phyloP scores from a whole-genome alignment of 208 protist genomes.

The Leptomonas pyrrhocoris region DNA sequence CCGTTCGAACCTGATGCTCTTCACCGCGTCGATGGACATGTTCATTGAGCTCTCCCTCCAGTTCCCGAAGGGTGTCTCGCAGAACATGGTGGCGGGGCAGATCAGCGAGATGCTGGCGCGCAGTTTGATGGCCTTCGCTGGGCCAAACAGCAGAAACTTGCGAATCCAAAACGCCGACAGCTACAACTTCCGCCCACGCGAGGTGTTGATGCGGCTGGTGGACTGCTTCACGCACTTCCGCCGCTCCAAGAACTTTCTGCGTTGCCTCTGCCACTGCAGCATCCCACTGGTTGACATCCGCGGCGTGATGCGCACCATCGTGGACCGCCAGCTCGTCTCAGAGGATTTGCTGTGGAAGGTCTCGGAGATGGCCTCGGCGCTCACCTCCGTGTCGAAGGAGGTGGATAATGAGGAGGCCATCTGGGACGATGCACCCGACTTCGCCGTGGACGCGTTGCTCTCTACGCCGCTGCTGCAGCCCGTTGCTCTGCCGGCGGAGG shows the following conservation, averaged over 20 bases:
- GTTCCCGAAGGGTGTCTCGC: slow-evolving; percentile 81
- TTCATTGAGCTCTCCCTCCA: slow-evolving; percentile 83
- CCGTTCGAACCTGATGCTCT: slow-evolving; percentile 71
- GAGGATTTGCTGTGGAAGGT: slow-evolving; percentile 69
- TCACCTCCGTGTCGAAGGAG: slow-evolving; percentile 53
- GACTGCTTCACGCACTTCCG: slow-evolving; percentile 85
- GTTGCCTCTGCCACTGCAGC: slow-evolving; percentile 78
- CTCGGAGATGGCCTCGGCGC: slow-evolving; percentile 56
- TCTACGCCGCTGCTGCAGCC: slow-evolving; percentile 80
- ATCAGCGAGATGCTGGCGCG: slow-evolving; percentile 87
- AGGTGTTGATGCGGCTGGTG: slow-evolving; percentile 79
- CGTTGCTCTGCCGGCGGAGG: slow-evolving; percentile 80
- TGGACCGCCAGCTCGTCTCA: slow-evolving; percentile 68
- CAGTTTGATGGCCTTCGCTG: slow-evolving; percentile 82
- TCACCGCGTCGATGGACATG: slow-evolving; percentile 81
- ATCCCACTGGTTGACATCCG: slow-evolving; percentile 63
- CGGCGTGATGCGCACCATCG: slow-evolving; percentile 58
- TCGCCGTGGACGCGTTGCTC: slow-evolving; percentile 80
- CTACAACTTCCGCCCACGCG: slow-evolving; percentile 79
- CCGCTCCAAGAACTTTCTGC: slow-evolving; percentile 72
- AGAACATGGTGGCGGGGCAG: slow-evolving; percentile 90
- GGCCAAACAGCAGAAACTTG: slow-evolving; percentile 71
- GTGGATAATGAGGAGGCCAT: slow-evolving; percentile 78
- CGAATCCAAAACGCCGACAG: slow-evolving; percentile 81
- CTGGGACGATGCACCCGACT: slow-evolving; percentile 89